These are phyloP conservation scores for Populus pruinosa DNA, from an alignment of 345 rosid species.

Conservation along the genomic window DNA sequence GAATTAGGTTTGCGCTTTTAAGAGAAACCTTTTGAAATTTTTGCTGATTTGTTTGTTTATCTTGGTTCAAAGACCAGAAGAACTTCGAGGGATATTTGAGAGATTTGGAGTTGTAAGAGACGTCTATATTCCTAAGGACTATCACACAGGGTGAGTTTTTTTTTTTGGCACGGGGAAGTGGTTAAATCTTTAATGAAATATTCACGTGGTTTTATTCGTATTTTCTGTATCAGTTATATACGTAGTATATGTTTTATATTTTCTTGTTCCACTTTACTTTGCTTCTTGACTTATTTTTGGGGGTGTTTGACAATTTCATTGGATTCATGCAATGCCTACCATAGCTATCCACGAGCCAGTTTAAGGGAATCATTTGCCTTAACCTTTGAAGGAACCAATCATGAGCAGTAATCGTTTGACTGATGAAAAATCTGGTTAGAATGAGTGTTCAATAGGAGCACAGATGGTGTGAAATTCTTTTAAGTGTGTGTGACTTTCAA, in stretches of 20 bases:
- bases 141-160: slow-evolving; percentile 74
- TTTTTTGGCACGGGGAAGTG: not conserved
- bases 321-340: not conserved
- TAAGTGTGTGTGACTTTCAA: not conserved
- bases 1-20: not conserved
- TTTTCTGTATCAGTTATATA: not conserved
- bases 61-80: slow-evolving; percentile 66
- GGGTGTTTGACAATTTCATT: not conserved
- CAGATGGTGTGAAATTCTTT: not conserved
- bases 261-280: not conserved
- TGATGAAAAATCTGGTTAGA: not conserved
- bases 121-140: slow-evolving; percentile 90
- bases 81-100: slow-evolving; percentile 79
- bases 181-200: not conserved
- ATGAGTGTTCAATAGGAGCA: not conserved
- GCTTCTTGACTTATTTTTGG: not conserved
- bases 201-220: not conserved
- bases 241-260: not conserved
- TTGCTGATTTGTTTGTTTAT: not conserved
- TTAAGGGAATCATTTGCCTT: not conserved
- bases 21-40: not conserved
- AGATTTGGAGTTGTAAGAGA: slow-evolving; percentile 85
- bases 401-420: not conserved
- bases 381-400: not conserved
- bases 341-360: not conserved